These are phyloP conservation scores for Chenopodium quinoa DNA, from an alignment of 148 eudicot species.

Conservation along the genomic window DNA sequence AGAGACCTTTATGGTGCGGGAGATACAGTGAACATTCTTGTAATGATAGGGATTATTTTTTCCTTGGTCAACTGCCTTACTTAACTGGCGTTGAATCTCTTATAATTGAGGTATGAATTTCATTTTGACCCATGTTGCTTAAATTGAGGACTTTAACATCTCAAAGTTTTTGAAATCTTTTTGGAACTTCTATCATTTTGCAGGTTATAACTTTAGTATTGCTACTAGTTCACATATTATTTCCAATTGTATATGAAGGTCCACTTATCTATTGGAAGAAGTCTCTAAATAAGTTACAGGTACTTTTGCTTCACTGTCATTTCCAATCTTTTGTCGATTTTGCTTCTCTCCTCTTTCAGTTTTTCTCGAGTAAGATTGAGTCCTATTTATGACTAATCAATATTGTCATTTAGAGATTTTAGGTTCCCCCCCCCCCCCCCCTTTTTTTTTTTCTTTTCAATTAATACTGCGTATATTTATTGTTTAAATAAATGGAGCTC, in stretches of 20 bases:
- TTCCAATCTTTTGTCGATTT: background rate
- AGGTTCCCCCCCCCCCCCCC: too few species aligned
- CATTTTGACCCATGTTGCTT: background rate
- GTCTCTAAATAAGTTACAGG: constrained; percentile 60
- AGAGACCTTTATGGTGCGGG: constrained; percentile 95
- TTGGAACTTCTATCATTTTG: constrained; percentile 17
- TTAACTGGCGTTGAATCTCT: constrained; percentile 61
- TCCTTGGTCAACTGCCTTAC: constrained; percentile 83
- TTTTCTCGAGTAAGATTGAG: too few species aligned
- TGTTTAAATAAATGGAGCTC: too few species aligned
- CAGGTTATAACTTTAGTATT: constrained; percentile 70
- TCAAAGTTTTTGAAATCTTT: background rate
- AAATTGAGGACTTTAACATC: too few species aligned
- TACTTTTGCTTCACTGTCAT: constrained; percentile 26
- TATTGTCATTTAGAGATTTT: background rate
- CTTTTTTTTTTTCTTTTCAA: too few species aligned
- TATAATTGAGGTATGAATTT: constrained; percentile 59
- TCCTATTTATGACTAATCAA: too few species aligned
- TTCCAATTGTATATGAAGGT: constrained; percentile 78
- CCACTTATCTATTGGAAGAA: constrained; percentile 59
- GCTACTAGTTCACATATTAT: constrained; percentile 62
- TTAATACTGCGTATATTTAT: too few species aligned
- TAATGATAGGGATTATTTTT: constrained; percentile 66
- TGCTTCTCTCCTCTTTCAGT: background rate
- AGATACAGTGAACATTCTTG: constrained; percentile 46